Conservation (phyloP, 2,329 filamentous ascomycete genomes). For the Endocalyx cinctus region DNA sequence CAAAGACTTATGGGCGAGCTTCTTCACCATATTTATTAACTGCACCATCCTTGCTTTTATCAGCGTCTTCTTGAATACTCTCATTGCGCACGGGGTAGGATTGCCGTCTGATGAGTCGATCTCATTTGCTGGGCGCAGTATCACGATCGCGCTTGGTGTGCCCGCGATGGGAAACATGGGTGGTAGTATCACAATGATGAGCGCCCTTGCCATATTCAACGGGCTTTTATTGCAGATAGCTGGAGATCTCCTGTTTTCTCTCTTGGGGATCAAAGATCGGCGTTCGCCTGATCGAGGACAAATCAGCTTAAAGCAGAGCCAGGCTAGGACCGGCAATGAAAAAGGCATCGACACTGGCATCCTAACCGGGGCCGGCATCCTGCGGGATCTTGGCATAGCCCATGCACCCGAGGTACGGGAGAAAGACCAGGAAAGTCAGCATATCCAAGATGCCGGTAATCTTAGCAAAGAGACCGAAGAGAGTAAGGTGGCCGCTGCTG, state of each 20-base stretch:
- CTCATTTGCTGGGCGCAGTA: conserved; percentile 26
- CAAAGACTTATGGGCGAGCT: conserved; percentile 22
- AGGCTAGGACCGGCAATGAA: not conserved
- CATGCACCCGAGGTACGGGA: not conserved
- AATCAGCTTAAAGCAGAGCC: not conserved
- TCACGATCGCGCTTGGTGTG: conserved; percentile 26
- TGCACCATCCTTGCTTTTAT: conserved; percentile 18
- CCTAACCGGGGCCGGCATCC: conserved; percentile 1
- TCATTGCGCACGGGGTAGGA: conserved; percentile 20
- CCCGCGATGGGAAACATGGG: conserved; percentile 22
- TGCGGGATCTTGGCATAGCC: not conserved
- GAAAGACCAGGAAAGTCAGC: no score
- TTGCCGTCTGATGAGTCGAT: conserved; percentile 21
- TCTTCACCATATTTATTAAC: conserved; percentile 21
- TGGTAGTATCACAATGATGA: conserved; percentile 26
- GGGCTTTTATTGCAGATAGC: conserved; percentile 28
- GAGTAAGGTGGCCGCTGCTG: conserved; percentile 40
- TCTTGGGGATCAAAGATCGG: conserved; percentile 20
- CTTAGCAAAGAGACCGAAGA: conserved; percentile 8
- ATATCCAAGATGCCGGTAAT: no score
- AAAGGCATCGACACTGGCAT: not conserved
- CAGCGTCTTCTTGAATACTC: conserved; percentile 24
- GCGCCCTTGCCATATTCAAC: conserved; percentile 25
- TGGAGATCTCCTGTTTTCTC: conserved; percentile 22
- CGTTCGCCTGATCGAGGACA: not conserved